These are phyloP conservation scores for Saitozyma sp. DNA, from an alignment of 768 basidiomycete species.

Conservation along the genomic window DNA sequence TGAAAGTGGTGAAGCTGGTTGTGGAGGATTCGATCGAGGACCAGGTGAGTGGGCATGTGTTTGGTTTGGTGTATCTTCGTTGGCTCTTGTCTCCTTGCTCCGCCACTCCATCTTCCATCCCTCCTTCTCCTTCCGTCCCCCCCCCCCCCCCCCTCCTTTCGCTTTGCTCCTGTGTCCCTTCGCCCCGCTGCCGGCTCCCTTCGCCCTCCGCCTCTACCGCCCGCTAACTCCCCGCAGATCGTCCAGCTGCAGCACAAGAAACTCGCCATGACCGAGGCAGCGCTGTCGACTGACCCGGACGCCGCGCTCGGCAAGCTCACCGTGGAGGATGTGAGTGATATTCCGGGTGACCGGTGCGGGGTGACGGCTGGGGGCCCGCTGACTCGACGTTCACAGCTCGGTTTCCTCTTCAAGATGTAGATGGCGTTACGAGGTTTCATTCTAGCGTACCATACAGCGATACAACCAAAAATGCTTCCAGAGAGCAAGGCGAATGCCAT, in stretches of 20 bases:
- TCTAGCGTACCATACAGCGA: background rate
- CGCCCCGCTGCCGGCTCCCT: background rate
- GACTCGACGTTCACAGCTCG: slow-evolving; percentile 24
- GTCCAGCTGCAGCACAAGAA: slow-evolving; percentile 98
- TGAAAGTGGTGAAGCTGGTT: slow-evolving; percentile 88
- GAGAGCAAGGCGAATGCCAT: no score
- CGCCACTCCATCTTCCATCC: background rate
- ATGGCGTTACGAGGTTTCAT: background rate
- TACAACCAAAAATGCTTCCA: no score
- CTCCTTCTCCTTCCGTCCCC: background rate
- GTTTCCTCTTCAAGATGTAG: slow-evolving; percentile 51
- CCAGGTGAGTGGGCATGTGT: slow-evolving; percentile 17
- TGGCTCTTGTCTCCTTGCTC: no score
- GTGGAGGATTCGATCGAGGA: slow-evolving; percentile 92
- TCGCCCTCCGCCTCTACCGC: background rate
- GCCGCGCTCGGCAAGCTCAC: slow-evolving; percentile 92
- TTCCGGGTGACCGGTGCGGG: background rate
- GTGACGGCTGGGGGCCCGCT: background rate
- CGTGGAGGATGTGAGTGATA: slow-evolving; percentile 60
- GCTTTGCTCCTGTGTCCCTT: background rate
- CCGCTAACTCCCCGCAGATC: slow-evolving; percentile 65
- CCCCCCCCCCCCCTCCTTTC: no score
- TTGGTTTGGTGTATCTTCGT: background rate
- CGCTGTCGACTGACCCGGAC: slow-evolving; percentile 46
- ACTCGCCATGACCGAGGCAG: slow-evolving; percentile 75